Evolutionary conservation across 2,329 filamentous ascomycete species (phyloP).

Genomic region (Zymoseptoria passerinii): DNA sequence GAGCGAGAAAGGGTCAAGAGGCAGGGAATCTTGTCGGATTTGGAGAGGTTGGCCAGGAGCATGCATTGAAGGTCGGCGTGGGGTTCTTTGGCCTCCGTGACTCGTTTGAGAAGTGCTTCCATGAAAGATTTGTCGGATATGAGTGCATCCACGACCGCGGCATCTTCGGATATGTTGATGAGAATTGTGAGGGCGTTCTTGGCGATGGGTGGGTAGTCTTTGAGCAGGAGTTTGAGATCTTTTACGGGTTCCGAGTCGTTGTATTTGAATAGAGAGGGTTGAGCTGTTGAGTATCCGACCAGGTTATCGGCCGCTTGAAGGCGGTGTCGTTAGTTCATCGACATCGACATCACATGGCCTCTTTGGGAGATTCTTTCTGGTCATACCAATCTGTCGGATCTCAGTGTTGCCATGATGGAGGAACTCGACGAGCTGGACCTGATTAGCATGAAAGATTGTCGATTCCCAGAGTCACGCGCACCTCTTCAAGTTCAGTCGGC

Average conservation of each 20-base stretch:
- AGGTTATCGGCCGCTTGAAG: constrained; percentile 68
- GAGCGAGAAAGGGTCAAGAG: constrained; percentile 61
- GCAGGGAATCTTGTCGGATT: constrained; percentile 63
- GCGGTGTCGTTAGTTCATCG: constrained; percentile 8
- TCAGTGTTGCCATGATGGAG: constrained; percentile 87
- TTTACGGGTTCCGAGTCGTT: constrained; percentile 70
- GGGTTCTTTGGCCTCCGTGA: constrained; percentile 68
- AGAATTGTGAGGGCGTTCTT: constrained; percentile 87
- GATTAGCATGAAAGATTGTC: constrained; percentile 11
- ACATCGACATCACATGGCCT: constrained; percentile 1
- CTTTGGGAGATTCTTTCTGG: not conserved
- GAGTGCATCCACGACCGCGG: constrained; percentile 63
- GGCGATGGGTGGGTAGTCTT: constrained; percentile 86
- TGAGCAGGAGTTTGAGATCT: constrained; percentile 77
- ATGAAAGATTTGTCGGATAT: constrained; percentile 75
- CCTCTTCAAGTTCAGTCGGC: constrained; percentile 45
- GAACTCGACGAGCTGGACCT: constrained; percentile 73
- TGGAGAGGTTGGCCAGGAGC: constrained; percentile 86
- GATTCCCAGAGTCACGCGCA: constrained; percentile 14
- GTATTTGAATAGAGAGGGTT: constrained; percentile 76
- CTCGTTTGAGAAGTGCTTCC: constrained; percentile 59
- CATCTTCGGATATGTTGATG: constrained; percentile 73
- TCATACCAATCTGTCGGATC: constrained; percentile 67
- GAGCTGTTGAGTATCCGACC: constrained; percentile 69
- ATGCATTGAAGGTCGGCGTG: constrained; percentile 82